Evolutionary conservation across 106 monocot species (phyloP).

Genomic region (Apostasia ramifera): DNA sequence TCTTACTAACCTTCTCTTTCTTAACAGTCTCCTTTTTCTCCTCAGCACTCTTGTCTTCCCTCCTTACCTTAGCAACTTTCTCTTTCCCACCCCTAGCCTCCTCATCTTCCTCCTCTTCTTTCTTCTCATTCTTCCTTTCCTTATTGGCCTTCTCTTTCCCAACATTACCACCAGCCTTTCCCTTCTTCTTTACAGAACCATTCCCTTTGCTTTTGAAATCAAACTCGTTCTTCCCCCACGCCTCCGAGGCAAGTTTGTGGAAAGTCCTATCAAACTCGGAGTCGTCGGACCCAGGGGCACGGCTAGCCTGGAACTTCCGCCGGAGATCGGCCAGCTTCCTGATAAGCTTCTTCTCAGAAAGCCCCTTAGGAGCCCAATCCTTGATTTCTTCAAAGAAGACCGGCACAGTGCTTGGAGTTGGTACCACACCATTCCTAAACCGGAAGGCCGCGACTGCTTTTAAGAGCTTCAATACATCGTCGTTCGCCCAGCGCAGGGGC

Average conservation of each 20-base stretch:
- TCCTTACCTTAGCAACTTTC: too few species aligned
- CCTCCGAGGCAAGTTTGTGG: neutral
- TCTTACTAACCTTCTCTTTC: too few species aligned
- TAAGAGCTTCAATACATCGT: neutral
- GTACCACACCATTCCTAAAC: neutral
- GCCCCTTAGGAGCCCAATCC: constrained; percentile 1
- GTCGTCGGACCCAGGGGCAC: neutral
- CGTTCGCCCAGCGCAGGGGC: neutral
- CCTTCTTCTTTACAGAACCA: neutral
- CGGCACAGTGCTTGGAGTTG: neutral
- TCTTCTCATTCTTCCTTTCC: neutral
- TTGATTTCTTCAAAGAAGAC: constrained; percentile 1
- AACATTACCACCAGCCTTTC: neutral
- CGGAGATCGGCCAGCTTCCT: neutral
- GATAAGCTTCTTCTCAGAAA: neutral
- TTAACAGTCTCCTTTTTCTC: too few species aligned
- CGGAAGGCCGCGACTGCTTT: neutral
- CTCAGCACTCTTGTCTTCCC: too few species aligned
- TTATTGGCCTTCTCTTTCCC: neutral
- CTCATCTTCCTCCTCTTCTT: neutral
- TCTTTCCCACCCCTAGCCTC: neutral
- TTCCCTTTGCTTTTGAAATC: neutral
- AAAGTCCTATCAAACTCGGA: neutral
- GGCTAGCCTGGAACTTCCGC: neutral
- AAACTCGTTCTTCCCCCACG: neutral